phyloP scores from a whole-genome alignment of 2,329 filamentous ascomycete species.

The Clathrospora elynae region DNA sequence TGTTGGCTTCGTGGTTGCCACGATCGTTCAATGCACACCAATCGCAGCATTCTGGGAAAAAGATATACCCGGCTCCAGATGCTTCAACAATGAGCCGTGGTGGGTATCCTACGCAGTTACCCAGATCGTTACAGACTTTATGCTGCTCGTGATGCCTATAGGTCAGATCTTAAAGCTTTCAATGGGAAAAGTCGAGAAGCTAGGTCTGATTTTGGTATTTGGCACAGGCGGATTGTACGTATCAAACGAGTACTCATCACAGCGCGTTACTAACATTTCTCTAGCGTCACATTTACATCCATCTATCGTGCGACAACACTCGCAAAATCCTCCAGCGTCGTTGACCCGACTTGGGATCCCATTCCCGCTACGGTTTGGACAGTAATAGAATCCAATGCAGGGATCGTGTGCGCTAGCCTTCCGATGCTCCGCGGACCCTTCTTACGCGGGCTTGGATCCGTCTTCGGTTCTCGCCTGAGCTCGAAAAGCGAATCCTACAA shows the following conservation, averaged over 20 bases:
- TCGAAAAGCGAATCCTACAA: constrained; percentile 13
- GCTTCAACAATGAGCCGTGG: constrained; percentile 37
- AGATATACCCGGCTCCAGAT: constrained; percentile 32
- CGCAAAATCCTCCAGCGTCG: constrained; percentile 26
- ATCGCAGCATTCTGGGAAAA: constrained; percentile 41
- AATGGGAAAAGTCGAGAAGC: constrained; percentile 27
- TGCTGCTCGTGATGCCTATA: constrained; percentile 28
- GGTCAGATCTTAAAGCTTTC: constrained; percentile 25
- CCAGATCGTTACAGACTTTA: constrained; percentile 29
- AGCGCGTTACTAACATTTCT: constrained; percentile 5
- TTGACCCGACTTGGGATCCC: constrained; percentile 32
- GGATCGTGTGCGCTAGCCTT: constrained; percentile 30
- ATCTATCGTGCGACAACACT: constrained; percentile 35
- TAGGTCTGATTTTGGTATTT: constrained; percentile 30
- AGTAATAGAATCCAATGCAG: constrained; percentile 33
- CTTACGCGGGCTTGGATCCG: constrained; percentile 25
- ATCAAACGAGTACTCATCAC: not conserved
- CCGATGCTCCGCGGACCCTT: constrained; percentile 34
- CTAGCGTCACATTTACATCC: constrained; percentile 33
- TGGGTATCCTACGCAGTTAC: constrained; percentile 32
- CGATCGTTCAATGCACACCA: constrained; percentile 43
- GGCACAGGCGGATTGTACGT: constrained; percentile 31
- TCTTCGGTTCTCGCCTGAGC: constrained; percentile 22
- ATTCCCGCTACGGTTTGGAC: constrained; percentile 32
- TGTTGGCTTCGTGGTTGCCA: constrained; percentile 36